Evolutionary conservation across 768 basidiomycete species (phyloP), one percentile per base, ranked within the genome.

Genomic region (Russula sp.): DNA sequence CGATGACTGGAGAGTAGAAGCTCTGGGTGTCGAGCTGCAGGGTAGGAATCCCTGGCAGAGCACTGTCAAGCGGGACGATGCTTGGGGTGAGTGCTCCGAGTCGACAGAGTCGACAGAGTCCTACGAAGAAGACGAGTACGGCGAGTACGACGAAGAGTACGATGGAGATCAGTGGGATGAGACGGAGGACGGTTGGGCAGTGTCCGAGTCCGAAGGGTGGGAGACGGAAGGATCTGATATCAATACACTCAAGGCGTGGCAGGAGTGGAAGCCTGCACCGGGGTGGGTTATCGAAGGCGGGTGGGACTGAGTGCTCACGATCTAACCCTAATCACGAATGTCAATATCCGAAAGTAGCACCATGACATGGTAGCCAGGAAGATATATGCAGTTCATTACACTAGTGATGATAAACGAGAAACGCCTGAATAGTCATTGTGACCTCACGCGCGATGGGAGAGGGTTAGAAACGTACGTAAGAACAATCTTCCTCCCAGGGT

Each of bases 11-110:
- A 8, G 55, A 57, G 47, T 64, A 64, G 55, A 69, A 35, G 60
- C 77, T 1, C 59, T 69, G 0, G 72, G 71, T 16, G 67, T 50
- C 9, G 52, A 63, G 16, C 38, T 69, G 1, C 67, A 22, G 8
- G 58, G 48, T 57, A 58, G 20, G 57, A 62, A 56, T 56, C 66
- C 49, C 48, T 66, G 57, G 38, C 35, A 48, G 50, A 34, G 57
- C 62, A 0, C 35, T 34, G 32, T 22, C 46, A 39, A 39, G 52
- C 46, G 18, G 10, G 58, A 66, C 25, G 58, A 64, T 63, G 39
- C 60, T 45, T 38, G 52, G 58, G 46, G 22, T 36, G 47, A 58
- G 56, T 50, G 63, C 18, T 42, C 55, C 7, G 61, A 63, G 3
- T 29, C 5, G 0, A 51, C 49, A 2, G 61, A 62, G 0, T 41